Conservation (phyloP, 306 rosid species). For the Rosa lucieae region DNA sequence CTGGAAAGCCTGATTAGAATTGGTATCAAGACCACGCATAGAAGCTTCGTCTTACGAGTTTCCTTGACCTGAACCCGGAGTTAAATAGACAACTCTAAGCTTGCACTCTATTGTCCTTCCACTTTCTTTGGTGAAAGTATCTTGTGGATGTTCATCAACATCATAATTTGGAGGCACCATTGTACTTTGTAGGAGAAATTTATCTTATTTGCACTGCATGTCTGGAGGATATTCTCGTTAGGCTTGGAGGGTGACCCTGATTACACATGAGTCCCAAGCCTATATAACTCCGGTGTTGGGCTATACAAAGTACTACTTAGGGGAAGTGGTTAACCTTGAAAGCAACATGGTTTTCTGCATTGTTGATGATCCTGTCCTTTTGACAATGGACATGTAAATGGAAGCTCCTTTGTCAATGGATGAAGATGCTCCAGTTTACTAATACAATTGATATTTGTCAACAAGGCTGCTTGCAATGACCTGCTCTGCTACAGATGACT, state of each 20-base stretch:
- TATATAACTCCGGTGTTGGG: neutral
- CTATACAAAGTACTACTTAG: no score
- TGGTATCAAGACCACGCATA: conserved; percentile 40
- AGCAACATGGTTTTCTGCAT: no score
- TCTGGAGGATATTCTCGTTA: conserved; percentile 84
- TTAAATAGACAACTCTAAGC: conserved; percentile 66
- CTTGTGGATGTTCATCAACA: conserved; percentile 73
- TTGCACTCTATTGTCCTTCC: conserved; percentile 78
- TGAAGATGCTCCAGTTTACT: no score
- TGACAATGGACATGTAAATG: no score
- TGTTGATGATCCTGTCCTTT: no score
- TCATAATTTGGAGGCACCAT: conserved; percentile 63
- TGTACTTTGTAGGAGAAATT: conserved; percentile 91
- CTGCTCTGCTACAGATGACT: no score
- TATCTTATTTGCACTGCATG: conserved; percentile 77
- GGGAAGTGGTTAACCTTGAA: no score
- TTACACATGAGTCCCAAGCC: conserved; percentile 74
- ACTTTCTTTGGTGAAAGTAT: conserved; percentile 75
- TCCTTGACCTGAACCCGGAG: conserved; percentile 47
- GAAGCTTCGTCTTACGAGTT: conserved; percentile 65
- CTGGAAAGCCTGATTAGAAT: conserved; percentile 52
- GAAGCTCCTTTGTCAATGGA: no score
- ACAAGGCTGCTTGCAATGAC: no score
- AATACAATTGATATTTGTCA: no score
- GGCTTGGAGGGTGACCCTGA: conserved; percentile 98